These are phyloP conservation scores for Malus hybrid DNA, from an alignment of 331 rosid genomes.

Conservation along the genomic window DNA sequence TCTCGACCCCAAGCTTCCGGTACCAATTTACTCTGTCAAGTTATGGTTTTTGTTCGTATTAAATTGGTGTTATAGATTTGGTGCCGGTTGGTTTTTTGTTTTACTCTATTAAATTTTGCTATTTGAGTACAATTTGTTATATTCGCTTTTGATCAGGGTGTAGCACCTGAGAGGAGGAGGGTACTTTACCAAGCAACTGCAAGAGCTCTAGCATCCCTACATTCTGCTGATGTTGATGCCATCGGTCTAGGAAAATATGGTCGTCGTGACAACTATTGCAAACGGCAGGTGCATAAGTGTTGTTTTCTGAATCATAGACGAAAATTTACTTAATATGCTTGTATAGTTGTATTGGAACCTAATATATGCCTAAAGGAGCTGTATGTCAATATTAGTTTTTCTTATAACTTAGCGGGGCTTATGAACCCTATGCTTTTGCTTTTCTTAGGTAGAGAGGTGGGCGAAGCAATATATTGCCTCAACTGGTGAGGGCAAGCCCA, in stretches of 20 bases:
- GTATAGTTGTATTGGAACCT: neutral
- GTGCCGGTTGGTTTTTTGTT: neutral
- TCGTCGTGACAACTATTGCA: constrained; percentile 63
- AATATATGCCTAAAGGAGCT: neutral
- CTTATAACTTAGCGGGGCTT: neutral
- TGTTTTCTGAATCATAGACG: neutral
- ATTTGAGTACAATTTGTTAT: neutral
- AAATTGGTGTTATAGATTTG: neutral
- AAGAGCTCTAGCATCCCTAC: constrained; percentile 60
- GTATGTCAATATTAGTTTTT: neutral
- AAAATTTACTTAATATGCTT: neutral
- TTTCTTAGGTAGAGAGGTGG: constrained; percentile 82
- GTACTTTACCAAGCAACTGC: constrained; percentile 63
- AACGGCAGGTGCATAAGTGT: constrained; percentile 57
- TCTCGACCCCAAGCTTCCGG: constrained; percentile 65
- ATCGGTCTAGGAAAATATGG: constrained; percentile 82
- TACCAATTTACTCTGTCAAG: constrained; percentile 14
- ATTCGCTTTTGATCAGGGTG: constrained; percentile 38
- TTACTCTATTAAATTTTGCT: neutral
- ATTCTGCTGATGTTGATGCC: constrained; percentile 63
- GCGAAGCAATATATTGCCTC: constrained; percentile 77
- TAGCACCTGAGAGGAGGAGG: constrained; percentile 55
- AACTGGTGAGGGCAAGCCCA: constrained; percentile 68
- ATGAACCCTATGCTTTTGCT: neutral
- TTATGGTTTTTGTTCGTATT: neutral